Base-by-base conservation (phyloP, 2,329 filamentous ascomycete species). In the Lizonia empirigonia region DNA sequence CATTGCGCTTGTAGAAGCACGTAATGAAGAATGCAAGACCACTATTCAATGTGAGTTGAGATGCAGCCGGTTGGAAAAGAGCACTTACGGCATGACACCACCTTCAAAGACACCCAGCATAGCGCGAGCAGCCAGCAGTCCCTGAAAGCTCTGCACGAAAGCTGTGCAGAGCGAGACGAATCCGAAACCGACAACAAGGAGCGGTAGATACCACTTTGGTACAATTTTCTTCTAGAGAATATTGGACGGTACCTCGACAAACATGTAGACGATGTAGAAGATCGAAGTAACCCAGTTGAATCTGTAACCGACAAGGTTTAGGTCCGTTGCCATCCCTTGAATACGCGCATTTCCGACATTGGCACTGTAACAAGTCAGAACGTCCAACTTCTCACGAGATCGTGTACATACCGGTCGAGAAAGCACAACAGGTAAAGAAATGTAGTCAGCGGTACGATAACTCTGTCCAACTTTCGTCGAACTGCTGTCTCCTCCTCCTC, bases 211-310 rank as follows among this genome's bases (percentile, higher is more conserved):
- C 58, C 72, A 80, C 37, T 79, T 78, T 1, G 80, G 77, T 1
- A 82, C 81, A 46, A 83, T 65, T 19, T 70, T 73, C 70, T 84
- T 84, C 36, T 85, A 73, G 4, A 83, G 36, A 50, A 83, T 76
- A 61, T 84, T 82, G 64, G 77, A 80, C 2, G 82, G 82, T 0
- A 84, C 75, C 61, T 84, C 82, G 51, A 83, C 74, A 22, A 80
- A 67, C 44, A 83, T 74, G 68, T 84, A 84, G 48, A 80, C 65
- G 52, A 85, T 79, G 69, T 83, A 84, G 73, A 85, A 83, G 51
- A 82, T 78, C 42, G 81, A 82, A 1, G 82, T 78, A 0, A 80
- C 78, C 74, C 80, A 82, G 63, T 84, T 85, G 74, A 83, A 84
- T 10, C 77, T 76, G 41, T 76, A 70, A n/a, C 78, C 77, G 16